Evolutionary conservation across 1,139 yeast genomes (phyloP).

Genomic region (Nematodospora anomalae): DNA sequence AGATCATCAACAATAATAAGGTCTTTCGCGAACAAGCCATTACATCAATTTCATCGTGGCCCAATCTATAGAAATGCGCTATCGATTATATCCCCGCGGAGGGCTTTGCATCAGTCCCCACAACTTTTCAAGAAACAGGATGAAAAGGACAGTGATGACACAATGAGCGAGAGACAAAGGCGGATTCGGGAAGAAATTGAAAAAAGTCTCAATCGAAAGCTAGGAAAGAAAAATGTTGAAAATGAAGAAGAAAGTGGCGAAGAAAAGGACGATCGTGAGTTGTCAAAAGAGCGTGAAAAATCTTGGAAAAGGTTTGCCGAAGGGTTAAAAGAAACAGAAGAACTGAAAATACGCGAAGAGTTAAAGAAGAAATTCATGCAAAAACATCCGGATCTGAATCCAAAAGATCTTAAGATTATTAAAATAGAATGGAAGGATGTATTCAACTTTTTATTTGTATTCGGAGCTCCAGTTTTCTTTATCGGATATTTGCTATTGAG

Average conservation of each 20-base stretch:
- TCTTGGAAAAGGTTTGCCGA: slow-evolving; percentile 13
- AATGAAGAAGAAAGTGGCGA: slow-evolving; percentile 13
- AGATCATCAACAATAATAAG: slow-evolving; percentile 1
- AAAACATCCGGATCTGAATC: slow-evolving; percentile 31
- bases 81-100: slow-evolving; percentile 5
- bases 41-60: slow-evolving; percentile 1
- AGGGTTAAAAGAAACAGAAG: slow-evolving; percentile 23
- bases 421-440: slow-evolving; percentile 27
- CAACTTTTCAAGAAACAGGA: slow-evolving; percentile 7
- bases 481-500: slow-evolving; percentile 16
- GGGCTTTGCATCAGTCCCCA: slow-evolving; percentile 6
- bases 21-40: background rate
- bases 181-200: slow-evolving; percentile 12
- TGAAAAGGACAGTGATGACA: slow-evolving; percentile 13
- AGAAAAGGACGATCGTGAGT: slow-evolving; percentile 15
- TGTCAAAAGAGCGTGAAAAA: slow-evolving; percentile 21
- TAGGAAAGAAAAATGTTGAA: slow-evolving; percentile 10
- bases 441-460: slow-evolving; percentile 2
- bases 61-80: background rate
- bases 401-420: slow-evolving; percentile 34
- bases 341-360: slow-evolving; percentile 28
- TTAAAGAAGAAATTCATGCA: slow-evolving; percentile 32
- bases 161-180: slow-evolving; percentile 5
- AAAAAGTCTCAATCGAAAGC: slow-evolving; percentile 12
- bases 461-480: slow-evolving; percentile 16